Evolutionary conservation across 768 basidiomycete genomes (phyloP), one percentile per base, ranked within the genome.

Genomic region (Clavaria fumosa): DNA sequence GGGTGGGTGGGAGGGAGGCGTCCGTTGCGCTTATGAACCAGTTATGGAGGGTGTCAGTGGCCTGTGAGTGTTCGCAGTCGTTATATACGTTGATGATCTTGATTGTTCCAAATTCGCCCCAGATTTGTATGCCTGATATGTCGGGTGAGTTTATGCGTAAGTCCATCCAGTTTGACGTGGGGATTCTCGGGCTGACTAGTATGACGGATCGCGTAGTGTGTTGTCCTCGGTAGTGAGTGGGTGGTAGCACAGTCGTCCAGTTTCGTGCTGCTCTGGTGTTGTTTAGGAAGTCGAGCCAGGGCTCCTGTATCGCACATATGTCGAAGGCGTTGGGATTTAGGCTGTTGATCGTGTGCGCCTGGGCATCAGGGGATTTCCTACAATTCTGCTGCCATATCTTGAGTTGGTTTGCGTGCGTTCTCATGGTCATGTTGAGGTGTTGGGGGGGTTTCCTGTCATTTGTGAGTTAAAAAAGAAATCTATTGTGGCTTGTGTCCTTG

Each of bases 221-320:
- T n/a, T n/a, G n/a, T n/a, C n/a, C n/a, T n/a, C n/a, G n/a, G n/a
- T n/a, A n/a, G n/a, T n/a, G n/a, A n/a, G n/a, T n/a, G n/a, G n/a
- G n/a, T n/a, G n/a, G n/a, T n/a, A n/a, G n/a, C n/a, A 38, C 17
- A 10, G 23, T 9, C 14, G n/a, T 26, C 27, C 23, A 38, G 26
- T 38, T 59, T n/a, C 67, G 66, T 1, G 35, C 54, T 39, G 50
- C 49, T 4, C 56, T 64, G 3, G 66, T 28, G 14, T 14, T 9
- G 26, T 14, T 14, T 28, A 28, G 26, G 26, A 28, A 28, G 26
- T 28, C 26, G 9, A 28, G 9, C 9, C 26, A 28, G 9, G 26
- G 26, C 14, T 28, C 26, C 14, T 28, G 26, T 9, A 28, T 9
- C 26, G 14, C 14, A 9, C 9, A 9, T 9, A 28, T 9, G 26